A percentile compares a stretch with the other conserved stretches of the same genome.
Evolutionary conservation across 1,139 yeast genomes (phyloP).

Genomic region (Barnettozyma hawaiiensis): DNA sequence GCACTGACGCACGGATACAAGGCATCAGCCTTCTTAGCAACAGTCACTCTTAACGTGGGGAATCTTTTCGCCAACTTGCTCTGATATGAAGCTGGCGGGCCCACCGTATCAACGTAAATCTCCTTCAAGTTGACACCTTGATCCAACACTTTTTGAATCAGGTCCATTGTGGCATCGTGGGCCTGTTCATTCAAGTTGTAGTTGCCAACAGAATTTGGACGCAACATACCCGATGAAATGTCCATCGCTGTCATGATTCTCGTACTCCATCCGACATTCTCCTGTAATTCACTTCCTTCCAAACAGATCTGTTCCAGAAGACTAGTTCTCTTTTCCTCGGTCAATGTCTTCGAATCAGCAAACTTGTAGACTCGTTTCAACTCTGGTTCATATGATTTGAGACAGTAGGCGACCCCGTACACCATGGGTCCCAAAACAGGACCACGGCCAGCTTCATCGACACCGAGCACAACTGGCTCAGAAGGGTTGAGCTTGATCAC

Average conservation of each 20-base stretch:
- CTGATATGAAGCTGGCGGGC: slow-evolving; percentile 86
- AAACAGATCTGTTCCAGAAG: slow-evolving; percentile 57
- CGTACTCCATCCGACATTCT: slow-evolving; percentile 82
- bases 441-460: slow-evolving; percentile 98
- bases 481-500: slow-evolving; percentile 19
- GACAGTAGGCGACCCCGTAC: slow-evolving; percentile 79
- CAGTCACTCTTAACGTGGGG: slow-evolving; percentile 69
- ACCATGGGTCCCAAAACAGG: slow-evolving; percentile 98
- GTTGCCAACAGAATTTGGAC: slow-evolving; percentile 47
- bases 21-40: slow-evolving; percentile 95
- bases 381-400: slow-evolving; percentile 44
- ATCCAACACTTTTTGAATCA: slow-evolving; percentile 58
- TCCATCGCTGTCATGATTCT: slow-evolving; percentile 82
- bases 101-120: slow-evolving; percentile 91
- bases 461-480: slow-evolving; percentile 54
- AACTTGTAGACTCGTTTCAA: slow-evolving; percentile 64
- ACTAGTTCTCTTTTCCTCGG: slow-evolving; percentile 60
- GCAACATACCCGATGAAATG: slow-evolving; percentile 83
- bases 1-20: slow-evolving; percentile 91
- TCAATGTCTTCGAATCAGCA: slow-evolving; percentile 87
- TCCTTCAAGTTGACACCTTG: slow-evolving; percentile 60
- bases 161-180: slow-evolving; percentile 82
- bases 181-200: slow-evolving; percentile 94
- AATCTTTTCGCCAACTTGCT: slow-evolving; percentile 63
- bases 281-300: slow-evolving; percentile 38